phyloP scores from a whole-genome alignment of 192 early-diverging fungal species.

The Coemansia sp. region DNA sequence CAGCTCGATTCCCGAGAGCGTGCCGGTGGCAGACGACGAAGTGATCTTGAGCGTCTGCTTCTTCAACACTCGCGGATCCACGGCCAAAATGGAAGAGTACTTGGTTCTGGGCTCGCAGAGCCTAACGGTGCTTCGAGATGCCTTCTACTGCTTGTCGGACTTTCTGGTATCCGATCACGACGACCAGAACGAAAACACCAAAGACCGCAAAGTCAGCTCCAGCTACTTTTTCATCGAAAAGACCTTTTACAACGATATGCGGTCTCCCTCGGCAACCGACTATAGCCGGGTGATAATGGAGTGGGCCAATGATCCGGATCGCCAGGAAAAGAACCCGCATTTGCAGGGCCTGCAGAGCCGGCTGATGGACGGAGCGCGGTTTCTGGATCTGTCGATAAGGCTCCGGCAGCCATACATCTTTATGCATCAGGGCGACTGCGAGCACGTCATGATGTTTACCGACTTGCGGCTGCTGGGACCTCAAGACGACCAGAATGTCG shows the following conservation, averaged over 20 bases:
- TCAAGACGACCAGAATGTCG: constrained; percentile 56
- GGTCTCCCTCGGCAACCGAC: constrained; percentile 58
- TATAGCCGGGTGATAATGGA: constrained; percentile 71
- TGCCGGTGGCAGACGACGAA: constrained; percentile 53
- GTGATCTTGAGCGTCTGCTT: constrained; percentile 62
- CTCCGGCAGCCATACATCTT: constrained; percentile 68
- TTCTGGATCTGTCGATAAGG: constrained; percentile 63
- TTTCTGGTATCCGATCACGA: constrained; percentile 55
- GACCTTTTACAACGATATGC: constrained; percentile 69
- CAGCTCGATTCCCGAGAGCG: constrained; percentile 17
- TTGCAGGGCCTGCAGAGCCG: constrained; percentile 52
- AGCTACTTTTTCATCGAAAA: constrained; percentile 78
- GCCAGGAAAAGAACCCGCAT: constrained; percentile 50
- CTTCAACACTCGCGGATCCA: constrained; percentile 58
- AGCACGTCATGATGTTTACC: constrained; percentile 70
- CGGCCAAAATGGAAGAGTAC: constrained; percentile 60
- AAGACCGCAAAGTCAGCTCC: constrained; percentile 56
- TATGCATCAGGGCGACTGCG: constrained; percentile 76
- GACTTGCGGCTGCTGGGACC: constrained; percentile 55
- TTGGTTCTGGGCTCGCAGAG: constrained; percentile 67
- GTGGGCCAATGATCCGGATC: constrained; percentile 61
- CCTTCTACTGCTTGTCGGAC: constrained; percentile 68
- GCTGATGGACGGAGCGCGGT: constrained; percentile 60
- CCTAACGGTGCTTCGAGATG: constrained; percentile 65
- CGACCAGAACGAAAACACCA: constrained; percentile 47